Evolutionary conservation across 2,329 filamentous ascomycete species (phyloP).

Genomic region (Davidsoniella neocaledoniae): DNA sequence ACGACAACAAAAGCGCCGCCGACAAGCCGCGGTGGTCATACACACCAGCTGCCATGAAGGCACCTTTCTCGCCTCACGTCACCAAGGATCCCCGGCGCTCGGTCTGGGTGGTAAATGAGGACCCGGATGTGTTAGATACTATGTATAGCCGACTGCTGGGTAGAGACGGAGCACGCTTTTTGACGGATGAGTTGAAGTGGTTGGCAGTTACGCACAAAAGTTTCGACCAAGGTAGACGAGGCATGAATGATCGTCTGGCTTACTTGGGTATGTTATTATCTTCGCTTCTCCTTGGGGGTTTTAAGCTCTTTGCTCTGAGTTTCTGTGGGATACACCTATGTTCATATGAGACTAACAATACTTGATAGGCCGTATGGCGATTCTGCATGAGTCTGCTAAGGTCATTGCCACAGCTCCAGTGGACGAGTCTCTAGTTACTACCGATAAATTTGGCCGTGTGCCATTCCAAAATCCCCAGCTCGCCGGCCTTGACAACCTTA

Average conservation of each 20-base stretch:
- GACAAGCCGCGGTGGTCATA: conserved; percentile 47
- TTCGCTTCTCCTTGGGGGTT: too few species aligned
- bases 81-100: conserved; percentile 36
- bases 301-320: not conserved
- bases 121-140: conserved; percentile 55
- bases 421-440: conserved; percentile 17
- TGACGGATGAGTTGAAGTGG: conserved; percentile 92
- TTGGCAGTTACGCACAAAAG: conserved; percentile 94
- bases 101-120: conserved; percentile 54
- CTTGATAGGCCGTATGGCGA: conserved; percentile 17
- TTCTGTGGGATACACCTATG: not conserved
- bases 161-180: conserved; percentile 48
- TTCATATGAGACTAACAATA: not conserved
- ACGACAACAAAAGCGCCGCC: not conserved
- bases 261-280: conserved; percentile 12
- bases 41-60: conserved; percentile 54
- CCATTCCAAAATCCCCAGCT: conserved; percentile 58
- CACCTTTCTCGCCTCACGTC: conserved; percentile 45
- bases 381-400: conserved; percentile 22
- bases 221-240: conserved; percentile 85
- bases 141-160: conserved; percentile 68
- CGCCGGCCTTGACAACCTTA: conserved; percentile 57
- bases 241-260: conserved; percentile 87
- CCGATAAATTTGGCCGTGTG: conserved; percentile 37
- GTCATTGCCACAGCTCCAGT: conserved; percentile 37